Evolutionary conservation across 352 stramenopile genomes (phyloP).

Genomic region (Pythium inflatum): DNA sequence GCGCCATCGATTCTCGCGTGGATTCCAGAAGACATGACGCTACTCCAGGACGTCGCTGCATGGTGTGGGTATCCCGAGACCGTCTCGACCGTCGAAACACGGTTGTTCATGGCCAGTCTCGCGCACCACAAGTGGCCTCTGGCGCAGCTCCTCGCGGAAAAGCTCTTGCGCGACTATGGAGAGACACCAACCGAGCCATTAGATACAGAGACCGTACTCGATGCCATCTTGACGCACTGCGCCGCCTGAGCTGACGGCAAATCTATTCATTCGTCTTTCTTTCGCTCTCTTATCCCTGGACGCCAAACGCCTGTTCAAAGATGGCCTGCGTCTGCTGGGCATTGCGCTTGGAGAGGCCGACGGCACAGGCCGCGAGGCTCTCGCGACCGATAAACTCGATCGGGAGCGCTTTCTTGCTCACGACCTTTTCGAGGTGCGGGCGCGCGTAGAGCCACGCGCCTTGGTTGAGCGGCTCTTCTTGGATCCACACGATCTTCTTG

Average conservation of each 20-base stretch:
- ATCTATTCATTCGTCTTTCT: neutral
- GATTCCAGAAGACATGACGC: slow-evolving; percentile 12
- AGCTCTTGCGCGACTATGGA: slow-evolving; percentile 34
- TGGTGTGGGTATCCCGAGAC: neutral
- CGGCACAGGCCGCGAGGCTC: slow-evolving; percentile 68
- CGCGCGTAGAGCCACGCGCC: slow-evolving; percentile 92
- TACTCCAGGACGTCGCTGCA: neutral
- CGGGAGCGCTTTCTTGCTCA: slow-evolving; percentile 52
- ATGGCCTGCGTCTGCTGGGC: slow-evolving; percentile 67
- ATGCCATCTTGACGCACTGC: slow-evolving; percentile 6
- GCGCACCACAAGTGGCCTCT: slow-evolving; percentile 33
- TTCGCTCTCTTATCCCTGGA: neutral
- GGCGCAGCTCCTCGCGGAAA: slow-evolving; percentile 33
- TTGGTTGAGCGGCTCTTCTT: slow-evolving; percentile 99
- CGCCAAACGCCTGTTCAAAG: slow-evolving; percentile 63
- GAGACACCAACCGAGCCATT: too few species aligned
- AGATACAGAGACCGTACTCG: neutral
- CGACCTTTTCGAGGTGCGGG: slow-evolving; percentile 73
- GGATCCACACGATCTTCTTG: slow-evolving; percentile 95
- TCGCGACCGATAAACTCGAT: slow-evolving; percentile 79
- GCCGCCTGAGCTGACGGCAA: slow-evolving; percentile 5
- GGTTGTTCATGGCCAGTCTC: slow-evolving; percentile 36
- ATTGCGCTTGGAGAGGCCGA: slow-evolving; percentile 76
- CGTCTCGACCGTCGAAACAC: slow-evolving; percentile 11
- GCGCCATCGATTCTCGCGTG: neutral